Evolutionary conservation across 805 yeast genomes (phyloP).

Genomic region (Metahyphopichia silvanorum): DNA sequence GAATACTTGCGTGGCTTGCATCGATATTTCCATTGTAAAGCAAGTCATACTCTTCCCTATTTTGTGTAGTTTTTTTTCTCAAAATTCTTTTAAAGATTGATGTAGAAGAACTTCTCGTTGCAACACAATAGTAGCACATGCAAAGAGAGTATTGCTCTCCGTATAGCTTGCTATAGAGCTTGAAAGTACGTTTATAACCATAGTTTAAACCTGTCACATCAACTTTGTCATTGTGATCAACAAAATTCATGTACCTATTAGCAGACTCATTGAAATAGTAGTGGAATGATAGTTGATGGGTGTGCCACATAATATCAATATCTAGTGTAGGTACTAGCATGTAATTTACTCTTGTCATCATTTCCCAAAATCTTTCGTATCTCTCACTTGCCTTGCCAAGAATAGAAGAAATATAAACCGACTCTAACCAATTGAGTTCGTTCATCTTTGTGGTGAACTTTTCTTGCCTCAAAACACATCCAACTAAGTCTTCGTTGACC

Average conservation of each 20-base stretch:
- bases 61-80: constrained; percentile 1
- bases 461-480: constrained; percentile 19
- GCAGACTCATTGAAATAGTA: constrained; percentile 11
- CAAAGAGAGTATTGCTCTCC: constrained; percentile 17
- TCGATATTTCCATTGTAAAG: constrained; percentile 7
- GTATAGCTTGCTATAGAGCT: constrained; percentile 10
- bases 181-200: constrained; percentile 14
- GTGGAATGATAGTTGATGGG: constrained; percentile 18
- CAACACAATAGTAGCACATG: constrained; percentile 15
- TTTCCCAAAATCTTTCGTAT: constrained; percentile 13
- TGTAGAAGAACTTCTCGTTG: constrained; percentile 2
- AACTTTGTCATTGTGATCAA: constrained; percentile 24
- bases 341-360: constrained; percentile 5
- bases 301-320: constrained; percentile 26
- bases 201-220: constrained; percentile 15
- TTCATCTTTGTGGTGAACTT: constrained; percentile 18
- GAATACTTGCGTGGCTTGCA: constrained; percentile 11
- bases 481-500: constrained; percentile 20
- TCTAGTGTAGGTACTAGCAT: constrained; percentile 22
- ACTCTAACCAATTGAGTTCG: constrained; percentile 15
- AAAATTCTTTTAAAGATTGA: constrained; percentile 6
- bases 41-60: constrained; percentile 1
- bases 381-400: constrained; percentile 13
- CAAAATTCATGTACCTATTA: background rate
- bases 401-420: constrained; percentile 9